A percentile compares a stretch with the other conserved stretches of the same genome.
phyloP scores from a whole-genome alignment of 805 yeast species.

The Yamadazyma philogaea region DNA sequence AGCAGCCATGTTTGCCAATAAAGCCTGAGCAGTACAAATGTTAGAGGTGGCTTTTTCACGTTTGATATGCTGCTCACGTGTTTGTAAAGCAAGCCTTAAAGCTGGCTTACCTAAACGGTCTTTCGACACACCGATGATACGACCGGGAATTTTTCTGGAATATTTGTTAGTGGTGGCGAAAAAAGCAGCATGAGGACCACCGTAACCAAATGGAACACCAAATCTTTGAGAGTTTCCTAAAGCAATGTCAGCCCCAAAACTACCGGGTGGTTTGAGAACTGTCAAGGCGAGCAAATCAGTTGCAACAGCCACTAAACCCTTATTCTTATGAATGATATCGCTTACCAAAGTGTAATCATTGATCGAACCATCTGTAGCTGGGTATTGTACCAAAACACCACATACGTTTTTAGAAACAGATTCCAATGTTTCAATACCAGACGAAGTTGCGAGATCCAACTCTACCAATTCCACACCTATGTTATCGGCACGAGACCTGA shows the following conservation, averaged over 20 bases:
- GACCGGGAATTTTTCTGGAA: constrained; percentile 93
- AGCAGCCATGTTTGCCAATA: constrained; percentile 91
- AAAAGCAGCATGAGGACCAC: constrained; percentile 99
- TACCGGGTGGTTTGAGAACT: constrained; percentile 75
- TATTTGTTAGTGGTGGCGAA: constrained; percentile 80
- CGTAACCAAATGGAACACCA: constrained; percentile 97
- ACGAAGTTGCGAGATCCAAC: constrained; percentile 49
- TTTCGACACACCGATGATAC: constrained; percentile 89
- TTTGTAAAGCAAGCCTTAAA: constrained; percentile 87
- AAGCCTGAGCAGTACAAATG: constrained; percentile 97
- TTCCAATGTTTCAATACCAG: constrained; percentile 26
- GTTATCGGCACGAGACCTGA: constrained; percentile 75
- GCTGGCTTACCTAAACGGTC: constrained; percentile 92
- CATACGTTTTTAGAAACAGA: constrained; percentile 43
- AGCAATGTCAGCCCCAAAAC: constrained; percentile 88
- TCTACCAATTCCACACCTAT: constrained; percentile 62
- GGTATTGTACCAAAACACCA: constrained; percentile 89
- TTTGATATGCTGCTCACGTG: constrained; percentile 97
- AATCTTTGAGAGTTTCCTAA: constrained; percentile 92
- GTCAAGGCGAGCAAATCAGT: constrained; percentile 90
- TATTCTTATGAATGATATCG: constrained; percentile 61
- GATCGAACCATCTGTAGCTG: constrained; percentile 76
- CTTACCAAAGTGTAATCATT: constrained; percentile 54
- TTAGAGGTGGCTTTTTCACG: constrained; percentile 97
- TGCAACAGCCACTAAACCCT: constrained; percentile 82